Evolutionary conservation across 805 yeast species (phyloP), one percentile per base, ranked within the genome.

Genomic region (Ogataea neopini): DNA sequence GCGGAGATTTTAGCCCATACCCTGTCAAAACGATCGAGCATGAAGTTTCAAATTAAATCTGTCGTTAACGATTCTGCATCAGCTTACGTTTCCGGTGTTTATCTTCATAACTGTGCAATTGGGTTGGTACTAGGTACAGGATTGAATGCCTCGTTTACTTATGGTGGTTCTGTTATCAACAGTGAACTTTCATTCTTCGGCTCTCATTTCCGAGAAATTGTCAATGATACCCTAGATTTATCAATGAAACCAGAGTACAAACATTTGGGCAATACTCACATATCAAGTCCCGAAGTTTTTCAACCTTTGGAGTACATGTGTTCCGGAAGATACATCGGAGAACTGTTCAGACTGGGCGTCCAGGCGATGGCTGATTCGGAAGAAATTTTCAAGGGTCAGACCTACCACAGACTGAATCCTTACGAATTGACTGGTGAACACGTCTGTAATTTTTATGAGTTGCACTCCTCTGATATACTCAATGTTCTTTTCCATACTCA

Each of bases 51-150:
- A 13, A 72, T 83, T 18, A 62, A 69, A 50, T 64, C 73, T 13
- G 72, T 84, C 32, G 67, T 83, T 25, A 84, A 84, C 61, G 90
- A 63, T 49, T 77, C 87, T 1, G 73, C 81, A n/a, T 83, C 87
- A 0, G 86, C 83, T 0, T 78, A 74, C 58, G 66, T 83, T 9
- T 75, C 87, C 0, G 83, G 83, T 8, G 54, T 62, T 15, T 62
- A 62, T 11, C 52, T 62, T 14, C 52, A 58, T 10, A 49, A 67
- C 2, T 72, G 74, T 45, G 58, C 66, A 47, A 55, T 83, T 38
- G 85, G 86, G 0, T 53, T 84, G 53, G 86, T 84, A 3, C 62
- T 84, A 43, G 90, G 91, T 1, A 84, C 91, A 2, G 91, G 91
- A 1, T 63, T 80, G 44, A 84, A 84, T 55, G 62, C 79, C 29